Evolutionary conservation across 805 yeast species (phyloP).

Genomic region (Metschnikowia lochheadii): DNA sequence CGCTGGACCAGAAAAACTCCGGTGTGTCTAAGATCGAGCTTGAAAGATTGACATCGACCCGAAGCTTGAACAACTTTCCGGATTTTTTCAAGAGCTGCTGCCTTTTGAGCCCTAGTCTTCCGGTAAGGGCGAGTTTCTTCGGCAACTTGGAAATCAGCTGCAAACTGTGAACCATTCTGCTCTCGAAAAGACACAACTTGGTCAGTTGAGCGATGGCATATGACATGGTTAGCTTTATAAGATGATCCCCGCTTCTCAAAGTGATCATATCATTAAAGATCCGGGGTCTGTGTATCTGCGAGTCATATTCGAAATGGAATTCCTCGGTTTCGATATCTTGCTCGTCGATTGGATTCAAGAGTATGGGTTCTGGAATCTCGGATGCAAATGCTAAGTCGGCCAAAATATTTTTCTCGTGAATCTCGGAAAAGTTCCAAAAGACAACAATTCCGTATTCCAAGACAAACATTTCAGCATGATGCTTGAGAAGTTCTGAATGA

Average conservation of each 20-base stretch:
- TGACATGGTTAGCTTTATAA: conserved; percentile 87
- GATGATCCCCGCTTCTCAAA: conserved; percentile 83
- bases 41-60: conserved; percentile 90
- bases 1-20: conserved; percentile 91
- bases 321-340: conserved; percentile 93
- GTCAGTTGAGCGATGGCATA: conserved; percentile 97
- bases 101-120: conserved; percentile 77
- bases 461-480: conserved; percentile 81
- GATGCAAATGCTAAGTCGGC: conserved; percentile 84
- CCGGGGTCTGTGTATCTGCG: conserved; percentile 57
- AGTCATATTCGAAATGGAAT: conserved; percentile 69
- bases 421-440: conserved; percentile 93
- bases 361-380: conserved; percentile 42
- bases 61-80: conserved; percentile 81
- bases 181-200: conserved; percentile 84
- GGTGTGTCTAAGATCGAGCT: conserved; percentile 93
- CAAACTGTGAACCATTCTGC: conserved; percentile 79
- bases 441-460: conserved; percentile 95
- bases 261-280: conserved; percentile 95
- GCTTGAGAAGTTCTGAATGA: conserved; percentile 49
- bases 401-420: conserved; percentile 86
- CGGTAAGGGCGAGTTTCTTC: conserved; percentile 83
- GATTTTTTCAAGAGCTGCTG: conserved; percentile 83
- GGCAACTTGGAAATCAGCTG: conserved; percentile 87
- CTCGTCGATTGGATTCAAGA: conserved; percentile 73